Percentiles rank a stretch among this genome's conserved stretches.
Evolutionary conservation across 2,329 filamentous ascomycete genomes (phyloP).

Genomic region (Fusarium devonianum): DNA sequence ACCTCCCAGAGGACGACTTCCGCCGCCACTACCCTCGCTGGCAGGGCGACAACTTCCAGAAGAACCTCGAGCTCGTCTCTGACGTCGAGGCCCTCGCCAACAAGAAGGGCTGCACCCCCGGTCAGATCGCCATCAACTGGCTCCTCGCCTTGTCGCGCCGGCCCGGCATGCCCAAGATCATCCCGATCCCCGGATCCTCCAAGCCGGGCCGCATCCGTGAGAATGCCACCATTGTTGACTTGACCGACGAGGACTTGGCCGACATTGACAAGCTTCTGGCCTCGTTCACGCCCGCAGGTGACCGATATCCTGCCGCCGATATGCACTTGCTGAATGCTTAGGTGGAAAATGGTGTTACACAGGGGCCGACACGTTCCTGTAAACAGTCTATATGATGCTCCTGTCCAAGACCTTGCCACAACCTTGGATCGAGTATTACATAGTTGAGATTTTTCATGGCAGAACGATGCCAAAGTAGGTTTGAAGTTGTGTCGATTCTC

Average conservation of each 20-base stretch:
- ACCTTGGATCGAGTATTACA: too few species aligned
- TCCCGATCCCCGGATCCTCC: conserved; percentile 73
- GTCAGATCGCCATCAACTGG: conserved; percentile 74
- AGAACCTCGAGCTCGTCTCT: conserved; percentile 68
- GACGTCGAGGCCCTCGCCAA: conserved; percentile 64
- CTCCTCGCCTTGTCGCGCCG: conserved; percentile 56
- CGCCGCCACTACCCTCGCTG: conserved; percentile 62
- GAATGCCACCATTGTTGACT: conserved; percentile 60
- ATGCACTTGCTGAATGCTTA: conserved; percentile 32
- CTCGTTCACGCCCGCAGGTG: conserved; percentile 57
- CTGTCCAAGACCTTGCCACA: too few species aligned
- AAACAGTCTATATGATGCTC: too few species aligned
- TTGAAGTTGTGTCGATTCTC: too few species aligned
- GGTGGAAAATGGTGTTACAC: background rate
- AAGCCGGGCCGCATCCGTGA: conserved; percentile 64
- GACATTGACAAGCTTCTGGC: conserved; percentile 59
- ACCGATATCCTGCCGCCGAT: conserved; percentile 53
- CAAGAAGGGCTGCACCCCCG: conserved; percentile 65
- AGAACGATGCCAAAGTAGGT: too few species aligned
- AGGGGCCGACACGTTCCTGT: too few species aligned
- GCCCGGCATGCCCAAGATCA: conserved; percentile 63
- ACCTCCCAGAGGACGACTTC: conserved; percentile 62
- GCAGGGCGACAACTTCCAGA: conserved; percentile 65
- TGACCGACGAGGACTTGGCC: conserved; percentile 59
- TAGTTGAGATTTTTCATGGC: too few species aligned